Base-by-base conservation (phyloP, 768 basidiomycete species). In the Boletus speciosus region DNA sequence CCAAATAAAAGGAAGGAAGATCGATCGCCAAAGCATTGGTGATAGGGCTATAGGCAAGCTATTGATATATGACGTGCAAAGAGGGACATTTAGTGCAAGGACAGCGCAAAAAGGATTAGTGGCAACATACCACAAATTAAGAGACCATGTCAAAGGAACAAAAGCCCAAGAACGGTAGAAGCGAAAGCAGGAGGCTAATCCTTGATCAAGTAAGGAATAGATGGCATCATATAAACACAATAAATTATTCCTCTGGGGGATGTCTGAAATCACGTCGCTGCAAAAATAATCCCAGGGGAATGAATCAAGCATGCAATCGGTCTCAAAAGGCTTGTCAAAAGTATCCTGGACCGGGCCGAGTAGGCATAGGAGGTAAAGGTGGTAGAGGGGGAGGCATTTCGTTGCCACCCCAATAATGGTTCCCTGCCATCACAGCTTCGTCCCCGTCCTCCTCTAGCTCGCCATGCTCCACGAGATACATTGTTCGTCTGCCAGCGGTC, bases 401-500 rank as follows among this genome's bases (percentile, higher is more conserved):
- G 10, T 32, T 42, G 35, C 43, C 40, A 49, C 38, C 29, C 66
- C 67, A 69, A 45, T 59, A 66, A 15, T 48, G 61, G 35, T 59
- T 58, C 19, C 57, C 65, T 39, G 43, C 27, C n/a, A 58, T 52
- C 35, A 58, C 59, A 11, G 63, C 23, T 39, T 61, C 63, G 35
- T 70, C 64, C 9, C 49, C 61, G 2, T 48, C 56, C 34, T 65
- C 69, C n/a, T 59, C 64, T 19, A 38, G 15, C 32, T 57, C 66
- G 1, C 62, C 69, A 32, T 71, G 52, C 21, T 70, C 70, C 32
- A 70, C 8, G 23, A 70, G 64, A 49, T 70, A 70, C 69, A 70
- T 70, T 15, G 70, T 70, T 45, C 70, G 66, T 46, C 70, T 64
- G 5, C 69, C 70, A 19, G 69, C 69, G 2, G 69, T 70, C 54